Base-by-base conservation (phyloP, 495 filamentous ascomycete species). In the Corynascus novoguineensis region DNA sequence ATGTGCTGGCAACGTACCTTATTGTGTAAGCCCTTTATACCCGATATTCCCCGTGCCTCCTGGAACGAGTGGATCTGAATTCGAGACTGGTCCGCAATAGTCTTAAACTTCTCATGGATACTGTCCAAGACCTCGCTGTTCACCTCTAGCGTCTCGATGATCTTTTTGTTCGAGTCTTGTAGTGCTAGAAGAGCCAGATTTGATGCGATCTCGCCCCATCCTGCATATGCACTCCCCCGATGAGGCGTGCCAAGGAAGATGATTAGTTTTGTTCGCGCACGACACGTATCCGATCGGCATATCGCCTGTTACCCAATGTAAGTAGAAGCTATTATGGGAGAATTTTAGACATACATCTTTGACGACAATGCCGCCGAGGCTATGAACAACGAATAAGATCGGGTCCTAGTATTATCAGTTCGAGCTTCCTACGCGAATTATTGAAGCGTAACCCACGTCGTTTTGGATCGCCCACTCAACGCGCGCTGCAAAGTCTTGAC, bases 201-300 rank as follows among this genome's bases (percentile, higher is more conserved):
- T 8, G 59, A 49, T 15, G 59, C 63, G 19, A 71, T 66, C 50
- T 63, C 40, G 51, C 62, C 66, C 73, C 68, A 74, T 24, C 51
- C 58, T 17, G 69, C 71, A 34, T 19, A 35, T 5, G 10, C 10
- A 62, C 71, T 73, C 14, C 73, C 73, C 38, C 71, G 62, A 57
- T 76, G 73, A 28, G 73, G 73, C 35, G 70, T 75, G 32, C 73
- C 71, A 12, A 74, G 67, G 60, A 76, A 76, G 53, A 76, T 53
- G 47, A 75, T 61, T 0, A 67, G 47, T 55, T 59, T 69, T 27
- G 71, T 73, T 35, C 66, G 60, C 41, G 57, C 25, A 12, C 62
- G 58, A 60, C 55, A 57, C 48, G 7, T 48, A 10, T 65, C 60
- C 17, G 70, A 76, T 64, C 67, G 53, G 24, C 45, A 55, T 12